These are phyloP conservation scores for Penicillium sp. DNA, from an alignment of 2,329 filamentous ascomycete genomes.

Conservation along the genomic window DNA sequence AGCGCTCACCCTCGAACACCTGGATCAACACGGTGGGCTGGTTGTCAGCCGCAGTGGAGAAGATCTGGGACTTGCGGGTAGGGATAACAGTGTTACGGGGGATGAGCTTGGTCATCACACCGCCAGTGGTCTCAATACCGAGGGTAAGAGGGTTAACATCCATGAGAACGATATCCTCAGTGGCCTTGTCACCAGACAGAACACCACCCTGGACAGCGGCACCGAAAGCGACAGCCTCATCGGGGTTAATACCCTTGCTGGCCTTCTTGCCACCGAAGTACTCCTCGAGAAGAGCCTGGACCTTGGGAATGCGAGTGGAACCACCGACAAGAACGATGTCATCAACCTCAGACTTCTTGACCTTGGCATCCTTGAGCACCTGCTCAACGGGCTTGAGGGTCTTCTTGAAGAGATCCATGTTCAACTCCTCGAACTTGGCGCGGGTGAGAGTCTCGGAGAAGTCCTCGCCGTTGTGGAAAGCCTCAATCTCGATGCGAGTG, in stretches of 20 bases:
- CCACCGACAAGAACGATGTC: constrained; percentile 98
- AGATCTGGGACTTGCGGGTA: constrained; percentile 96
- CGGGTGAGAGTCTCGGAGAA: constrained; percentile 98
- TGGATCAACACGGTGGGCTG: constrained; percentile 94
- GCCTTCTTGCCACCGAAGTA: constrained; percentile 95
- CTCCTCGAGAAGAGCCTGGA: constrained; percentile 90
- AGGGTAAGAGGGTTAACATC: constrained; percentile 96
- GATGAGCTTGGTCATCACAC: constrained; percentile 97
- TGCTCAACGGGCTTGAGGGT: constrained; percentile 98
- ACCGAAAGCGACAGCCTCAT: constrained; percentile 97
- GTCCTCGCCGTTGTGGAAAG: constrained; percentile 94
- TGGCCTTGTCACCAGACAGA: constrained; percentile 81
- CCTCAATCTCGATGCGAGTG: constrained; percentile 92
- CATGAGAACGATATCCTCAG: constrained; percentile 83
- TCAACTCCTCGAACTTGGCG: constrained; percentile 99
- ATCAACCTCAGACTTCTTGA: constrained; percentile 91
- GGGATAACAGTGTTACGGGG: constrained; percentile 92
- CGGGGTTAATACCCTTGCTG: constrained; percentile 98
- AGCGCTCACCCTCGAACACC: constrained; percentile 90
- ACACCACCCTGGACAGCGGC: constrained; percentile 97
- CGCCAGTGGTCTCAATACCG: constrained; percentile 95
- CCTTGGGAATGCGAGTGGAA: constrained; percentile 99
- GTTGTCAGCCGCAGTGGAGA: constrained; percentile 95
- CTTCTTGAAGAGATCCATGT: constrained; percentile 99
- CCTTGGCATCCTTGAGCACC: constrained; percentile 96